phyloP scores from a whole-genome alignment of 176 grass and related monocot species.

The Carex pumila region DNA sequence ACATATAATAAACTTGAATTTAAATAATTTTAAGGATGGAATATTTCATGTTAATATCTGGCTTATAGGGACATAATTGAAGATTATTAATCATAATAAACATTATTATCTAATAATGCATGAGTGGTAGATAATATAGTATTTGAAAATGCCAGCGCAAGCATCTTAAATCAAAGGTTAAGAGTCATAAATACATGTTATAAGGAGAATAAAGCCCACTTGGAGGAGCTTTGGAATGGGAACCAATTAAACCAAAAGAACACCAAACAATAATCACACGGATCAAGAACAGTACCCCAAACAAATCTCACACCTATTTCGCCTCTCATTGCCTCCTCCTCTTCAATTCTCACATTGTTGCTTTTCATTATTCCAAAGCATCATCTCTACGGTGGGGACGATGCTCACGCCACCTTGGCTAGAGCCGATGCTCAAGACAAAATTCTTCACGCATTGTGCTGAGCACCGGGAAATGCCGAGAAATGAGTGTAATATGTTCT shows the following conservation, averaged over 20 bases:
- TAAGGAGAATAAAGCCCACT: conserved; percentile 6
- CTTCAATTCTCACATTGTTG: background rate
- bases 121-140: background rate
- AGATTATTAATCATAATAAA: background rate
- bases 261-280: conserved; percentile 3
- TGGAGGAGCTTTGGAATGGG: conserved; percentile 19
- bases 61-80: background rate
- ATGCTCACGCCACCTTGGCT: conserved; percentile 31
- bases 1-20: no score
- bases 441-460: conserved; percentile 37
- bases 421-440: conserved; percentile 35
- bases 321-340: background rate
- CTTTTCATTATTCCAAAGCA: background rate
- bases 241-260: conserved; percentile 18
- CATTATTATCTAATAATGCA: background rate
- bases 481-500: conserved; percentile 66
- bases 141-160: background rate
- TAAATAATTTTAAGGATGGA: no score
- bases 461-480: conserved; percentile 26
- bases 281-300: background rate
- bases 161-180: conserved; percentile 10
- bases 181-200: conserved; percentile 4
- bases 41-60: background rate
- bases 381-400: background rate
- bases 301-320: conserved; percentile 17